A percentile compares a stretch with the other conserved stretches of the same genome.
phyloP scores from a whole-genome alignment of 306 rosid genomes.

The Pueraria montana region DNA sequence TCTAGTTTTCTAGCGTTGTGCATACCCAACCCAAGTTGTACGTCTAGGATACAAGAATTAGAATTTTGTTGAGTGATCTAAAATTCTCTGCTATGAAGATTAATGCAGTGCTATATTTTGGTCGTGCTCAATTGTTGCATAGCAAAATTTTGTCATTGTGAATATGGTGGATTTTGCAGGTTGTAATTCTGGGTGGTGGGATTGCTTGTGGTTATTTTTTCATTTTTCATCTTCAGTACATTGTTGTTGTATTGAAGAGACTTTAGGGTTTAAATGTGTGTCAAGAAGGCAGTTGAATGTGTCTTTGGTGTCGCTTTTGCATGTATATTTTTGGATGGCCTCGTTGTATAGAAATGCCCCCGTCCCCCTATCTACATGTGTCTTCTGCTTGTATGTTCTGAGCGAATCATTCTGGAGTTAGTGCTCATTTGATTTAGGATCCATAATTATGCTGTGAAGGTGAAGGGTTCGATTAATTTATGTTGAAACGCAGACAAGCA shows the following conservation, averaged over 20 bases:
- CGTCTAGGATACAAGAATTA: neutral
- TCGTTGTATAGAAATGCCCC: conserved; percentile 62
- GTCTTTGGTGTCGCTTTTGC: conserved; percentile 57
- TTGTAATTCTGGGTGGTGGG: conserved; percentile 64
- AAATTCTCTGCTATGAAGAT: neutral
- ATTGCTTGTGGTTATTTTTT: conserved; percentile 70
- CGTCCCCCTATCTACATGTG: conserved; percentile 9
- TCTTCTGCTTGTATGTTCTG: conserved; percentile 48
- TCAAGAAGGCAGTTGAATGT: conserved; percentile 52
- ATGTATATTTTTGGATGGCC: conserved; percentile 66
- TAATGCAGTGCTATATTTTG: neutral
- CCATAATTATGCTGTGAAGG: conserved; percentile 34
- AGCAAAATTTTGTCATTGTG: conserved; percentile 40
- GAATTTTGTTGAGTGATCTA: neutral
- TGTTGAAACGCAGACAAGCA: conserved; percentile 37
- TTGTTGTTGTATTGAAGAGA: conserved; percentile 62
- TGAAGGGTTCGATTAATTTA: conserved; percentile 36
- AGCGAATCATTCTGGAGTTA: conserved; percentile 36
- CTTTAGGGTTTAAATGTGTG: conserved; percentile 59
- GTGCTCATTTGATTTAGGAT: conserved; percentile 49
- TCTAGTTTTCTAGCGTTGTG: neutral
- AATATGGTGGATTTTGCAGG: conserved; percentile 70
- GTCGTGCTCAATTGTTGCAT: no score
- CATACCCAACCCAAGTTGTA: neutral
- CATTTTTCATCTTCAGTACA: conserved; percentile 73